Base-by-base conservation (phyloP, 1,284 basidiomycete genomes). In the Xanthoconium separans region DNA sequence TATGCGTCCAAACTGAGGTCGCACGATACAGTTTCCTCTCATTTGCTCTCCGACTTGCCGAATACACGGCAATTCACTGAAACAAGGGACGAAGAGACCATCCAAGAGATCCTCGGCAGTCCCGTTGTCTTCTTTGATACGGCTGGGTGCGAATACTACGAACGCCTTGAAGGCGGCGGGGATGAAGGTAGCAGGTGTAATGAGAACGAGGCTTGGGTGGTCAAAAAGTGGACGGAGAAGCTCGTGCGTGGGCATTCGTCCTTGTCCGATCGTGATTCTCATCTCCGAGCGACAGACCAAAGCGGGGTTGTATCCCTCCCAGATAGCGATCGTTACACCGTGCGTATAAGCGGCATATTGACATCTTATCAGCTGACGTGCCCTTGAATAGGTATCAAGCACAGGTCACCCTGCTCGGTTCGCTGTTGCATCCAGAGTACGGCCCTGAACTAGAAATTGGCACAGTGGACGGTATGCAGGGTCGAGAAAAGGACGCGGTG, bases 61-160 rank as follows among this genome's bases (percentile, higher is more conserved):
- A 82, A 75, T 16, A 62, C 66, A 30, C 50, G 77, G 53, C 65
- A 71, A 6, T 70, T 73, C 30, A 71, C 73, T 0, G 71, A 74
- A 9, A 71, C 73, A 10, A 77, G 77, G 47, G 88, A 90, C 20
- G 87, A 84, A 24, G 80, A 85, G 36, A 75, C 68, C 2, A 11
- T 59, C 36, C 81, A 83, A 58, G 93, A 93, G 47, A 72, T 83
- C 2, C 73, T 97, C 5, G 79, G 78, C 0, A 89, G 82, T 0
- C 91, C 93, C 0, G 83, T 98, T 0, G 84, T 96, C 0, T 97
- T 98, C 69, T 93, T 93, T 63, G 96, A 99, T 68, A 99, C 95
- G 0, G 85, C 92, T 1, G 95, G 94, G 0, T 93, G 89, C 60
- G 93, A 95, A 65, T 96, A 93, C 68, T 95, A 85, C 64, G 95